Evolutionary conservation across 306 rosid genomes (phyloP).

Genomic region (Acacia melanoxylon): DNA sequence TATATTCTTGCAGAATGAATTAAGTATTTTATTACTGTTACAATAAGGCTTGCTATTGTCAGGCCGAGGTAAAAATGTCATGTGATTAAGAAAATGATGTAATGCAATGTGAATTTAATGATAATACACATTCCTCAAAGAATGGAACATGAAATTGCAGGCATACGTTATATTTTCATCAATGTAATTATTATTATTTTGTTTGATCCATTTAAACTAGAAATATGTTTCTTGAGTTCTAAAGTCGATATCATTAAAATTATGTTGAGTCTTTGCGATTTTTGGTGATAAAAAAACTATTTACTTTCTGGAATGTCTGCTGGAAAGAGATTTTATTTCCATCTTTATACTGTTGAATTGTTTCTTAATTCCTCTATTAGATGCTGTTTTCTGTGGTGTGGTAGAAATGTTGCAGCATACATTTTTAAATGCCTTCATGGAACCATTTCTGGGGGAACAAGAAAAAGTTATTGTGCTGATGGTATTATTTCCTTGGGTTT

Average conservation of each 20-base stretch:
- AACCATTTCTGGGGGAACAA: background rate
- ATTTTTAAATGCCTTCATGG: background rate
- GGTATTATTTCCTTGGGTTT: background rate
- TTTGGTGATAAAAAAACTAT: background rate
- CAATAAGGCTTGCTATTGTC: background rate
- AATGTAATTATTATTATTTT: background rate
- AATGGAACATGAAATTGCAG: background rate
- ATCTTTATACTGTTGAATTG: background rate
- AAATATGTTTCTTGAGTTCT: background rate
- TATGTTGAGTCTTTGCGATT: background rate
- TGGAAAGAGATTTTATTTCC: background rate
- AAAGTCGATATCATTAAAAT: background rate
- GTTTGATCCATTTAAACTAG: background rate
- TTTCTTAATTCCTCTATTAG: background rate
- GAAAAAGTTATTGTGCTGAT: background rate
- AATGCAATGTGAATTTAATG: conserved; percentile 4
- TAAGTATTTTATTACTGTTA: background rate
- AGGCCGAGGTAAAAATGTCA: background rate
- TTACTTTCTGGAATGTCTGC: background rate
- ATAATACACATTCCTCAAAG: background rate
- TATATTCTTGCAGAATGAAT: conserved; percentile 13
- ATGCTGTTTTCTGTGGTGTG: background rate
- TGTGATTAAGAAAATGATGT: background rate
- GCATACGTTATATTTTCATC: background rate
- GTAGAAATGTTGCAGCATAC: background rate